phyloP scores from a whole-genome alignment of 2,329 filamentous ascomycete genomes.

The Colletotrichum lini region DNA sequence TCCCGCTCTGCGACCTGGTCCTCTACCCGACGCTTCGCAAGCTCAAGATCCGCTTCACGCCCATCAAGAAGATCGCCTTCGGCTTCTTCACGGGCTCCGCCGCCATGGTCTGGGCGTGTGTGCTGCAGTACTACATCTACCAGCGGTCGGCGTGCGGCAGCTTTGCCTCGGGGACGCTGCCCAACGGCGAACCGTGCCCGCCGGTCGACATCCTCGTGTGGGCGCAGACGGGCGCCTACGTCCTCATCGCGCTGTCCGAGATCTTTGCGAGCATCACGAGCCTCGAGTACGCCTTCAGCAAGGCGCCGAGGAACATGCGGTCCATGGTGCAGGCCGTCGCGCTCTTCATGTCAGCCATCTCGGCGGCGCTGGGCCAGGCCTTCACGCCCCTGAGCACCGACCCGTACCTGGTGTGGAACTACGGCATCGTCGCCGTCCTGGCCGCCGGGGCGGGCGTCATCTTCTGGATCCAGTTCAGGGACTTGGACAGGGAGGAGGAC shows the following conservation, averaged over 20 bases:
- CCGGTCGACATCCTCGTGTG: conserved; percentile 74
- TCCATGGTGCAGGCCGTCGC: conserved; percentile 78
- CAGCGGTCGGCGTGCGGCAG: conserved; percentile 70
- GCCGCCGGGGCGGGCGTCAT: conserved; percentile 72
- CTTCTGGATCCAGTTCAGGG: conserved; percentile 80
- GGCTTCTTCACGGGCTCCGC: conserved; percentile 76
- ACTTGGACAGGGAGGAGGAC: conserved; percentile 76
- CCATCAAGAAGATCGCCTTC: conserved; percentile 81
- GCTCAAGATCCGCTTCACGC: conserved; percentile 76
- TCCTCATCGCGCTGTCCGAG: conserved; percentile 64
- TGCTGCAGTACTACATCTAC: conserved; percentile 75
- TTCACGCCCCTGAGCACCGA: conserved; percentile 62
- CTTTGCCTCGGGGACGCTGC: conserved; percentile 50
- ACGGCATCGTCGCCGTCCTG: conserved; percentile 75
- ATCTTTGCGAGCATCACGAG: conserved; percentile 68
- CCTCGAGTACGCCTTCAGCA: conserved; percentile 83
- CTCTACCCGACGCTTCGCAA: conserved; percentile 79
- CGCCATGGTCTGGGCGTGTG: conserved; percentile 70
- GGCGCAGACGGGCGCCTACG: conserved; percentile 67
- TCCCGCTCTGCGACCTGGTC: conserved; percentile 76
- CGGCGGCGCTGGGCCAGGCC: conserved; percentile 77
- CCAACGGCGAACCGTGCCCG: conserved; percentile 51
- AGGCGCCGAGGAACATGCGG: conserved; percentile 83
- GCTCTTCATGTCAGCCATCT: conserved; percentile 79
- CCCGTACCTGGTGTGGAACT: conserved; percentile 82